Evolutionary conservation across 2,329 filamentous ascomycete species (phyloP).

Genomic region (Aspergillus thermomutatus): DNA sequence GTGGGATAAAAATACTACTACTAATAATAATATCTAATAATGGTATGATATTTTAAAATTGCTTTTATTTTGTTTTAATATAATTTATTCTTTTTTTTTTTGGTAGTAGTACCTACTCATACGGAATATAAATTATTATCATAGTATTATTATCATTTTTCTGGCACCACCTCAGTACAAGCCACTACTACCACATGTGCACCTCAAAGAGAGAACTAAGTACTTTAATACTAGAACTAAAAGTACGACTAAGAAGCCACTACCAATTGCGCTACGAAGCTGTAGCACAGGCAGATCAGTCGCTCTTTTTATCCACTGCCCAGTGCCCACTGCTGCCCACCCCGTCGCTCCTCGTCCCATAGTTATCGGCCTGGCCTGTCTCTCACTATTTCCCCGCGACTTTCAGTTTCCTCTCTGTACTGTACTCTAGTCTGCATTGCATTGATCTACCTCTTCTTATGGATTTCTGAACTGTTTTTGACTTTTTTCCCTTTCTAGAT

Average conservation of each 20-base stretch:
- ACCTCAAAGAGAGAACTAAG: constrained; percentile 6
- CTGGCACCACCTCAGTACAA: not conserved
- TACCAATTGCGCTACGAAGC: constrained; percentile 28
- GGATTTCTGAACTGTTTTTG: constrained; percentile 22
- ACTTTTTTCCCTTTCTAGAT: constrained; percentile 22
- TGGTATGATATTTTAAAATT: constrained; percentile 2
- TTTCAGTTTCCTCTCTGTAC: constrained; percentile 18
- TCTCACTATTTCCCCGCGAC: constrained; percentile 31
- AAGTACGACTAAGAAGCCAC: constrained; percentile 25
- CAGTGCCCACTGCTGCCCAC: constrained; percentile 19
- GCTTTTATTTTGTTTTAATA: constrained; percentile 1
- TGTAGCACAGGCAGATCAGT: constrained; percentile 36
- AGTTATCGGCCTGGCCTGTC: constrained; percentile 23
- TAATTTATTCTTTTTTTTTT: constrained; percentile 2
- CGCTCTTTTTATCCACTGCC: constrained; percentile 33
- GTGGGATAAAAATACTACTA: not conserved
- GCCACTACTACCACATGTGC: constrained; percentile 4
- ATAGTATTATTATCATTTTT: not conserved
- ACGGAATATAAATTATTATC: not conserved
- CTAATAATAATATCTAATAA: constrained; percentile 6
- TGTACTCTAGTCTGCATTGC: not conserved
- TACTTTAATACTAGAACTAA: constrained; percentile 11
- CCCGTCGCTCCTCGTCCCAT: constrained; percentile 20
- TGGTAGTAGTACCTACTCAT: not conserved
- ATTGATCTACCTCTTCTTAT: constrained; percentile 28